Evolutionary conservation across 2,329 filamentous ascomycete species (phyloP).

Genomic region (Decorospora gaudefroyi): DNA sequence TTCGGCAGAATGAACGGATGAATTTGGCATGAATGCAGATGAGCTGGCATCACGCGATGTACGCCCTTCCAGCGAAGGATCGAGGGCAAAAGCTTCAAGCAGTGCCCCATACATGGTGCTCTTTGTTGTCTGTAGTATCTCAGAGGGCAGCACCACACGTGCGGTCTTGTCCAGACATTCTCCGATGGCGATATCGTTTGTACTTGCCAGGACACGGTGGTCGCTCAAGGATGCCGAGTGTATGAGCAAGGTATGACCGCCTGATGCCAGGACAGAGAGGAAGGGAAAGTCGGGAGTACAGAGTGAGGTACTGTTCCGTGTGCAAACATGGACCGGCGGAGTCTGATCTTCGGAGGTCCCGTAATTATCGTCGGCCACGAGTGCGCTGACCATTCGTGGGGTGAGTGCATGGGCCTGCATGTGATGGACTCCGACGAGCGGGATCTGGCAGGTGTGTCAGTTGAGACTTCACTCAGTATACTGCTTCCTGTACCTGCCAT

Average conservation of each 20-base stretch:
- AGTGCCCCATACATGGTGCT: conserved; percentile 79
- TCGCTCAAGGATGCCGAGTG: conserved; percentile 69
- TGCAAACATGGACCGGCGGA: no score
- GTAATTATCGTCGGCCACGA: conserved; percentile 47
- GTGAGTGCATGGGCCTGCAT: conserved; percentile 98
- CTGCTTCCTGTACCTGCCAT: conserved; percentile 59
- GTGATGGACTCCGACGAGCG: conserved; percentile 86
- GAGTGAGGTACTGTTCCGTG: neutral
- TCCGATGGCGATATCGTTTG: conserved; percentile 82
- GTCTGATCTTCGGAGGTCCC: conserved; percentile 5
- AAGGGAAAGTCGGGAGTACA: conserved; percentile 73
- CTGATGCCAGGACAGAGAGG: conserved; percentile 84
- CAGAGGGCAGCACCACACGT: conserved; percentile 70
- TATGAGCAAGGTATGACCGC: conserved; percentile 88
- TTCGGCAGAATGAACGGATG: conserved; percentile 21
- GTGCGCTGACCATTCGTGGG: conserved; percentile 71
- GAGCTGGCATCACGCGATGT: neutral
- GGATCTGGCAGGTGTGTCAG: conserved; percentile 54
- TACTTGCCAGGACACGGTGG: conserved; percentile 74
- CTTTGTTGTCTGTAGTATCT: conserved; percentile 58
- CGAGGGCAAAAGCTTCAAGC: conserved; percentile 77
- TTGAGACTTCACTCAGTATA: neutral
- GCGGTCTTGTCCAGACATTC: conserved; percentile 89
- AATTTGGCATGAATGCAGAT: neutral
- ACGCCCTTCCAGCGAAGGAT: conserved; percentile 5